phyloP scores from a whole-genome alignment of 495 filamentous ascomycete genomes.

The Penicillium verhagenii region DNA sequence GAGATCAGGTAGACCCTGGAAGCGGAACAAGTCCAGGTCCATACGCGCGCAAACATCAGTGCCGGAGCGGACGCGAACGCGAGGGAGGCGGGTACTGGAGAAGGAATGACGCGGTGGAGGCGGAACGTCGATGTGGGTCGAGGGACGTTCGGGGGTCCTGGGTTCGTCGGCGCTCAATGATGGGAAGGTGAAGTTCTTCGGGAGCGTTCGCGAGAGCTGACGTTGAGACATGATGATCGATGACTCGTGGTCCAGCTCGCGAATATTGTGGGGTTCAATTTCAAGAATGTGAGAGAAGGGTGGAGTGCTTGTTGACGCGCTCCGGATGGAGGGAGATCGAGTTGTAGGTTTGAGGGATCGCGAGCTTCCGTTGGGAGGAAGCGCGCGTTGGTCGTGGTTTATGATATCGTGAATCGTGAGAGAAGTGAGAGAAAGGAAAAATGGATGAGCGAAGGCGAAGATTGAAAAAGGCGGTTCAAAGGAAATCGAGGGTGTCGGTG shows the following conservation, averaged over 20 bases:
- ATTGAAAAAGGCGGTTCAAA: slow-evolving; percentile 19
- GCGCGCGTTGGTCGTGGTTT: slow-evolving; percentile 25
- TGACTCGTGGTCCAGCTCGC: slow-evolving; percentile 10
- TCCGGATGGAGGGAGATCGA: background rate
- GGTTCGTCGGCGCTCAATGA: slow-evolving; percentile 52
- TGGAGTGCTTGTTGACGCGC: background rate
- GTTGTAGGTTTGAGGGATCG: slow-evolving; percentile 9
- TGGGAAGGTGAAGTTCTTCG: slow-evolving; percentile 64
- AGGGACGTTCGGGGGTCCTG: slow-evolving; percentile 57
- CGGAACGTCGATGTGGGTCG: slow-evolving; percentile 38
- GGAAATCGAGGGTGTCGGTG: slow-evolving; percentile 15
- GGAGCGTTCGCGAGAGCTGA: slow-evolving; percentile 62
- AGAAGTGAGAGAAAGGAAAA: slow-evolving; percentile 29
- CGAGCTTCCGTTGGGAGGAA: slow-evolving; percentile 10
- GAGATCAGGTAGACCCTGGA: slow-evolving; percentile 39
- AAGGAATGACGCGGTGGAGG: slow-evolving; percentile 51
- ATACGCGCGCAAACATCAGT: slow-evolving; percentile 43
- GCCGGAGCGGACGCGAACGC: slow-evolving; percentile 45
- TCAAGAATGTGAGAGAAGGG: background rate
- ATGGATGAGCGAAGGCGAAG: slow-evolving; percentile 33
- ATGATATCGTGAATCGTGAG: slow-evolving; percentile 41
- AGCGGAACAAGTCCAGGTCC: slow-evolving; percentile 30
- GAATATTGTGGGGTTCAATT: slow-evolving; percentile 10
- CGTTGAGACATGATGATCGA: slow-evolving; percentile 43
- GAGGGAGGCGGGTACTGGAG: slow-evolving; percentile 48